Percentiles rank a stretch among this genome's conserved stretches.
Conservation (phyloP, 2,329 filamentous ascomycete genomes). For the Stemphylium lycopersici region DNA sequence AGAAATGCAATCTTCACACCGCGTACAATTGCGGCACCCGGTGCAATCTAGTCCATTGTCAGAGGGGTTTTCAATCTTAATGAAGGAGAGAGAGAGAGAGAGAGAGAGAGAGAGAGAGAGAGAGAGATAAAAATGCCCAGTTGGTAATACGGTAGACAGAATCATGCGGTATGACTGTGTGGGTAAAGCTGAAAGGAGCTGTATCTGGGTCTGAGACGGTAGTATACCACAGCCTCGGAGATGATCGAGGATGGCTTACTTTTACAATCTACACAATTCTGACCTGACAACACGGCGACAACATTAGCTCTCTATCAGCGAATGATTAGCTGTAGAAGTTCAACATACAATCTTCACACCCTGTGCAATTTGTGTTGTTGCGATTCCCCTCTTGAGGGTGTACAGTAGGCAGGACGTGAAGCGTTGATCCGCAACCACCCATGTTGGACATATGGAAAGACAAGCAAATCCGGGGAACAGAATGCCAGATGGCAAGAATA, state of each 20-base stretch:
- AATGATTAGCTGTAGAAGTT: background rate
- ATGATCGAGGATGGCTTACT: background rate
- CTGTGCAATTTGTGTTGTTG: slow-evolving; percentile 10
- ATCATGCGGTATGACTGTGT: no score
- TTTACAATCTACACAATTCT: slow-evolving; percentile 11
- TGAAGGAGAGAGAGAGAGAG: no score
- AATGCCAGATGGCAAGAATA: no score
- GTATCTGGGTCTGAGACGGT: no score
- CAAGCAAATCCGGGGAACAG: background rate
- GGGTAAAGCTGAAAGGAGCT: no score
- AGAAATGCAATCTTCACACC: slow-evolving; percentile 1
- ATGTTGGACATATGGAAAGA: background rate
- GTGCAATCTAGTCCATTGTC: slow-evolving; percentile 4
- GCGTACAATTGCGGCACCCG: background rate
- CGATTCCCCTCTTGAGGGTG: background rate
- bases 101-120: no score
- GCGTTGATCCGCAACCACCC: slow-evolving; percentile 3
- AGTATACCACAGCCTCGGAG: background rate
- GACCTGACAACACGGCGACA: background rate
- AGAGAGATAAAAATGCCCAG: no score
- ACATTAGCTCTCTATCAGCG: background rate
- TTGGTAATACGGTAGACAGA: no score
- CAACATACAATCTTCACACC: slow-evolving; percentile 8
- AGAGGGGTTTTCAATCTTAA: background rate
- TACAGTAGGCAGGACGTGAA: background rate